Evolutionary conservation across 768 basidiomycete genomes (phyloP).

Genomic region (Russula vinacea): DNA sequence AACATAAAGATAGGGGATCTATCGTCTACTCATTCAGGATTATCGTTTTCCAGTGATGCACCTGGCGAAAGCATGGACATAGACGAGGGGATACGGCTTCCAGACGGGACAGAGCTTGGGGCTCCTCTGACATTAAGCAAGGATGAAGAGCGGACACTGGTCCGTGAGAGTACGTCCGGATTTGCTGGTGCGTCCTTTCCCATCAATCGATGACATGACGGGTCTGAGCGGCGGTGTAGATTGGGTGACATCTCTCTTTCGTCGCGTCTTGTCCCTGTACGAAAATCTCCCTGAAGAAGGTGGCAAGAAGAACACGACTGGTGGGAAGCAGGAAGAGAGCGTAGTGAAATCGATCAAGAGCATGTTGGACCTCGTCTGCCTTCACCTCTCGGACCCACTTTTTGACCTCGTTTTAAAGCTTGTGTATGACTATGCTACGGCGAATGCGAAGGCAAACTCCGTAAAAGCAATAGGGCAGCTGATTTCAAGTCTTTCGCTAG

Average conservation of each 20-base stretch:
- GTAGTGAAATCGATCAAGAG: slow-evolving; percentile 76
- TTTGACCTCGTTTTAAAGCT: slow-evolving; percentile 85
- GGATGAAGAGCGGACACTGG: slow-evolving; percentile 68
- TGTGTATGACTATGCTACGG: slow-evolving; percentile 82
- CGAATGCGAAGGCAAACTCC: slow-evolving; percentile 87
- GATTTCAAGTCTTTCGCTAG: slow-evolving; percentile 77
- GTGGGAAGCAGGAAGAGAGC: slow-evolving; percentile 77
- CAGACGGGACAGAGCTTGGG: slow-evolving; percentile 48
- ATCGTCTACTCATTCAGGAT: slow-evolving; percentile 56
- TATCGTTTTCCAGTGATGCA: slow-evolving; percentile 52
- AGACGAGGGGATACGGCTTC: slow-evolving; percentile 48
- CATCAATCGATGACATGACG: background rate
- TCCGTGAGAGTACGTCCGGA: slow-evolving; percentile 71
- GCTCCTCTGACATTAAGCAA: slow-evolving; percentile 46
- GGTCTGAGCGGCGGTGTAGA: slow-evolving; percentile 42
- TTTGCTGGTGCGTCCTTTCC: slow-evolving; percentile 58
- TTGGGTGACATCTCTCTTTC: slow-evolving; percentile 76
- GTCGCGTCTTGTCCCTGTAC: slow-evolving; percentile 75
- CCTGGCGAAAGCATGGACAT: slow-evolving; percentile 56
- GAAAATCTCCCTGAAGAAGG: slow-evolving; percentile 96
- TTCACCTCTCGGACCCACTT: slow-evolving; percentile 72
- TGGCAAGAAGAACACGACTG: slow-evolving; percentile 79
- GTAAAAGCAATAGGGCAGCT: slow-evolving; percentile 88
- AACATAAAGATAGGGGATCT: slow-evolving; percentile 77
- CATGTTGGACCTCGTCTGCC: slow-evolving; percentile 76